Evolutionary conservation across 192 early-diverging fungal species (phyloP).

Genomic region (Gaertneriomyces semiglobifer): DNA sequence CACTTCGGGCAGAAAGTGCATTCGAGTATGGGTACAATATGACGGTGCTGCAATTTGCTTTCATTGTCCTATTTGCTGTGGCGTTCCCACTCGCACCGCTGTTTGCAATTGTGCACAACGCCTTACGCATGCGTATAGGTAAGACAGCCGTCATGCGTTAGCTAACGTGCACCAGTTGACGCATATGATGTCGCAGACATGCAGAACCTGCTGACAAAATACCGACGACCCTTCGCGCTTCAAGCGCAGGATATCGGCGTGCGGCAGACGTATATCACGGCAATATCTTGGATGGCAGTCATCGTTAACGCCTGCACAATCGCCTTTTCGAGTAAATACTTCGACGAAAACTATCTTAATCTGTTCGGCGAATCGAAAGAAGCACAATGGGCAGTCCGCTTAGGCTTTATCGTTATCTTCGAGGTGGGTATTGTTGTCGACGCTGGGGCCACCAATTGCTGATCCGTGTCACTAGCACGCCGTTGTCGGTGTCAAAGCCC

Average conservation of each 20-base stretch:
- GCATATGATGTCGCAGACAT: constrained; percentile 4
- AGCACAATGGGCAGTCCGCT: constrained; percentile 4
- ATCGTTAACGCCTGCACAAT: constrained; percentile 39
- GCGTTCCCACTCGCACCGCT: constrained; percentile 69
- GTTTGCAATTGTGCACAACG: constrained; percentile 60
- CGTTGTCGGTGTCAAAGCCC: constrained; percentile 18
- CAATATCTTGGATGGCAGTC: constrained; percentile 18
- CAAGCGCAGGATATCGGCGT: constrained; percentile 31
- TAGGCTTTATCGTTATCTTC: constrained; percentile 41
- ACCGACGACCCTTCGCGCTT: constrained; percentile 23
- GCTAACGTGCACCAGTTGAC: neutral
- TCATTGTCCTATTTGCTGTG: constrained; percentile 61
- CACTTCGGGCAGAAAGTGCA: neutral
- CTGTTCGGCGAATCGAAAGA: constrained; percentile 6
- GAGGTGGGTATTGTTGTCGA: constrained; percentile 29
- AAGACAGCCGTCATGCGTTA: constrained; percentile 11
- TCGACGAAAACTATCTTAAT: constrained; percentile 20
- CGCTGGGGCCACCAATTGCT: constrained; percentile 12
- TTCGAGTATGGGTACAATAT: neutral
- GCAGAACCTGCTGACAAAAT: constrained; percentile 17
- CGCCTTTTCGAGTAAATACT: constrained; percentile 34
- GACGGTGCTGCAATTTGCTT: constrained; percentile 66
- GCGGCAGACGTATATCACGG: constrained; percentile 2
- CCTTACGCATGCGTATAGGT: constrained; percentile 60
- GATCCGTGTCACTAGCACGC: constrained; percentile 12